These are phyloP conservation scores for Imleria badia DNA, from an alignment of 768 basidiomycete species.

Conservation along the genomic window DNA sequence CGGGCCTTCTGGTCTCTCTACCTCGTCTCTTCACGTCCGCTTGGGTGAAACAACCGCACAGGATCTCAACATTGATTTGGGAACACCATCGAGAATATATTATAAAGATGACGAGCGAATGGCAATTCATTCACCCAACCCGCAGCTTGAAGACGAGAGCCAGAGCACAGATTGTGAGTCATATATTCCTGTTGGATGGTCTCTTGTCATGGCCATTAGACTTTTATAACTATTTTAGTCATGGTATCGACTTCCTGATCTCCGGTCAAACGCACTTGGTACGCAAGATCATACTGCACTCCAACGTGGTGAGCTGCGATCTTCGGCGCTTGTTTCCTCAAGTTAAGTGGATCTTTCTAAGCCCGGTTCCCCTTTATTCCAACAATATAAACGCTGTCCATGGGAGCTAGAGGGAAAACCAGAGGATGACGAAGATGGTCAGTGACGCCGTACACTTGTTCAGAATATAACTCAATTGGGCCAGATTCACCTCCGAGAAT, in stretches of 20 bases:
- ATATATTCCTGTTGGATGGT: background rate
- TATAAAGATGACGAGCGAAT: constrained; percentile 90
- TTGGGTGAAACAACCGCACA: constrained; percentile 80
- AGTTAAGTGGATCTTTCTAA: constrained; percentile 29
- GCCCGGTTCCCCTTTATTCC: constrained; percentile 89
- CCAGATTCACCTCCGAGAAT: constrained; percentile 74
- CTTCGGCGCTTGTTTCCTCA: background rate
- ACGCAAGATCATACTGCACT: constrained; percentile 82
- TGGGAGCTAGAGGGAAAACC: constrained; percentile 84
- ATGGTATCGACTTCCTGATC: constrained; percentile 86
- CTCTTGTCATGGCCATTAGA: constrained; percentile 43
- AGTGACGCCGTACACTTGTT: constrained; percentile 5
- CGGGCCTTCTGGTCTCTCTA: constrained; percentile 44
- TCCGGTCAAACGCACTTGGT: constrained; percentile 70
- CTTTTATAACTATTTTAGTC: constrained; percentile 92
- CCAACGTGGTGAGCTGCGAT: constrained; percentile 68
- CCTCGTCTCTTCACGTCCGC: constrained; percentile 51
- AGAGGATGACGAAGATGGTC: constrained; percentile 84
- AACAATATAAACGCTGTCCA: constrained; percentile 87
- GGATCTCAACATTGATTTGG: constrained; percentile 76
- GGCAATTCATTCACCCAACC: constrained; percentile 68
- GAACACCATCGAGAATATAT: constrained; percentile 71
- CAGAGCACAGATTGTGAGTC: constrained; percentile 51
- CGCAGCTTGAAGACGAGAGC: constrained; percentile 43
- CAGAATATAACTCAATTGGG: background rate